Evolutionary conservation across 1,139 yeast genomes (phyloP), one percentile per base, ranked within the genome.

Genomic region (Meyerozyma smithsonii): DNA sequence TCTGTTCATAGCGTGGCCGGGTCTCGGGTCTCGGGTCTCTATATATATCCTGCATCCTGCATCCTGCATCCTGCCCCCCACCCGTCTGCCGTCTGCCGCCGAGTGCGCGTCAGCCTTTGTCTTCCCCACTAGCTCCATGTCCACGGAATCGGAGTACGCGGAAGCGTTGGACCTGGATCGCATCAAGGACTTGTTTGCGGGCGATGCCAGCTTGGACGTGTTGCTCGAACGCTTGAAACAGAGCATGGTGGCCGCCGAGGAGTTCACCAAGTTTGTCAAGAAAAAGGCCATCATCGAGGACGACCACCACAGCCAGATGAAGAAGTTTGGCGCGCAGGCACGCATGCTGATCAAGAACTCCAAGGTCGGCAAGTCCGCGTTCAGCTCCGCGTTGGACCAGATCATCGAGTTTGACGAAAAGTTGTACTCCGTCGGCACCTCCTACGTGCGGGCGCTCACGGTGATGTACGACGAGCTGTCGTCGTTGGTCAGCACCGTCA

Each of bases 381-480:
- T 90, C 52, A 74, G 79, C 35, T 57, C 60, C 19, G 81, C 79
- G 45, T 71, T 90, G 46, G 88, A 84, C 48, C 75, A 77, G 46
- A 75, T 89, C 35, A 72, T 89, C 43, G 81, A 76, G 46, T 79
- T 83, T 51, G 96, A 89, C 59, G 96, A 90, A 49, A 79, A 82
- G 46, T 63, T 85, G 36, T 74, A 75, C 37, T 77, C 75, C 38
- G 95, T 88, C 12, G 88, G 90, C 20, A 70, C 76, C 36, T 79
- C 94, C 4, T 89, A 82, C 60, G 85, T 86, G 16, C 79, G 80
- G 36, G 92, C 95, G 0, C 67, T 92, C 51, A 84, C 79, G 48
- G 82, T 79, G 33, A 90, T 92, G 92, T 79, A 81, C 54, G 96
- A 87, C 52, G 97, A 92, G 58, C 68, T 90, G 46, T 63, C 71